Conservation (phyloP, 148 eudicot species). For the Rhododendron williamsianum region DNA sequence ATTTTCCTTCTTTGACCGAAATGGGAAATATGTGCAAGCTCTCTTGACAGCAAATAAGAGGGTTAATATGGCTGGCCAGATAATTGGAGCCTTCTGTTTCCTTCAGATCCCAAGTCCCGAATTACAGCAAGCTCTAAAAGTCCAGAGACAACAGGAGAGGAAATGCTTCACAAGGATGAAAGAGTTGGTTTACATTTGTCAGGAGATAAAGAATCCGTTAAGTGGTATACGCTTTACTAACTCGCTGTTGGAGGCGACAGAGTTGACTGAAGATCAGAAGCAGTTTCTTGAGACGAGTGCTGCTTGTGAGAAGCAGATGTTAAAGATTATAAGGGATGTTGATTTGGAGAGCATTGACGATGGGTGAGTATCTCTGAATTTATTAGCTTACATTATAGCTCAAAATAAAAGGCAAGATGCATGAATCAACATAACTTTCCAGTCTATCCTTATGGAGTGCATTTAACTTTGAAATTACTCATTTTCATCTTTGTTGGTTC, state of each 20-base stretch:
- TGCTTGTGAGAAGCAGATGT: constrained; percentile 87
- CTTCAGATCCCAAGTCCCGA: constrained; percentile 84
- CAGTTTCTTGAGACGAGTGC: constrained; percentile 71
- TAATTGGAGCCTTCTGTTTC: constrained; percentile 87
- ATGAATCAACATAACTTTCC: not conserved
- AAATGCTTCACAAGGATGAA: constrained; percentile 57
- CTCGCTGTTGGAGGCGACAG: constrained; percentile 62
- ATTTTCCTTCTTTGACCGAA: constrained; percentile 67
- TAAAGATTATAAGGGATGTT: constrained; percentile 62
- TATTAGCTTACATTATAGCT: not conserved
- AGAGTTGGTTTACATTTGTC: constrained; percentile 78
- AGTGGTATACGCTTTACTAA: constrained; percentile 77
- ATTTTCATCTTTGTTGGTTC: not conserved
- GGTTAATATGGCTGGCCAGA: constrained; percentile 57
- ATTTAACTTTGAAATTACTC: not conserved
- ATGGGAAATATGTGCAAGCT: constrained; percentile 71
- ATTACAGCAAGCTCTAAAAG: constrained; percentile 61
- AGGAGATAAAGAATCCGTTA: constrained; percentile 74
- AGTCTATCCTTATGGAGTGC: not conserved
- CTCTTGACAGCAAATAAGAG: constrained; percentile 86
- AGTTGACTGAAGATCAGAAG: constrained; percentile 75
- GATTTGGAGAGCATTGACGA: constrained; percentile 66
- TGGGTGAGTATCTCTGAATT: constrained; percentile 41
- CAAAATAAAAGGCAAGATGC: not conserved
- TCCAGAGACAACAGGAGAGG: constrained; percentile 70